Conservation (phyloP, 2,329 filamentous ascomycete species). For the Hirsutella thompsonii region DNA sequence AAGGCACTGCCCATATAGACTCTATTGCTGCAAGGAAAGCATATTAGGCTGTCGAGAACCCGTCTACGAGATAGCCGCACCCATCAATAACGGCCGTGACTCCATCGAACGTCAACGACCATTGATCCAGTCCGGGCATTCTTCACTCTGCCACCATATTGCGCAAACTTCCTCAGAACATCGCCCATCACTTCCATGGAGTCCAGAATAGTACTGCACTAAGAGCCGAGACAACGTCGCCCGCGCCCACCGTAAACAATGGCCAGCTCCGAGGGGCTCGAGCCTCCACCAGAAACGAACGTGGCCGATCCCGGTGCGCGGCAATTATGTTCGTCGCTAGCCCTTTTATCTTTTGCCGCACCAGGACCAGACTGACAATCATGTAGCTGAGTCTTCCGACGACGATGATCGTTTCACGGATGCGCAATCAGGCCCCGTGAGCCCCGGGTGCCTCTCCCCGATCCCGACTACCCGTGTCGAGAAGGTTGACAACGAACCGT, state of each 20-base stretch:
- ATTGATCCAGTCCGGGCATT: too few relatives aligned
- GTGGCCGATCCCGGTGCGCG: constrained; percentile 44
- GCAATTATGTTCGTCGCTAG: constrained; percentile 35
- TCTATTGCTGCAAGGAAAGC: too few relatives aligned
- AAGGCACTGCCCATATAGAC: too few relatives aligned
- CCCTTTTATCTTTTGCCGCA: neutral
- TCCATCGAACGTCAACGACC: too few relatives aligned
- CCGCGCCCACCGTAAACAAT: constrained; percentile 8
- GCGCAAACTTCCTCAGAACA: neutral
- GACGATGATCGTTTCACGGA: constrained; percentile 61
- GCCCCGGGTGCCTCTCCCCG: constrained; percentile 30
- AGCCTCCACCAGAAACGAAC: constrained; percentile 17
- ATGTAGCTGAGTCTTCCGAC: constrained; percentile 39
- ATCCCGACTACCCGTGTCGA: constrained; percentile 47
- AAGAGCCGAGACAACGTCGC: neutral
- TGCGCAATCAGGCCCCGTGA: constrained; percentile 40
- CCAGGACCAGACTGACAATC: neutral
- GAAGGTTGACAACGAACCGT: constrained; percentile 35
- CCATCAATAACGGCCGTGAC: too few relatives aligned
- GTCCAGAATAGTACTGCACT: neutral
- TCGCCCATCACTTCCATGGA: too few relatives aligned
- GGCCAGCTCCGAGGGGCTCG: constrained; percentile 16
- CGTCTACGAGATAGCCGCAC: too few relatives aligned
- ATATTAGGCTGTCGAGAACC: too few relatives aligned
- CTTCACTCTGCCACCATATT: neutral